Evolutionary conservation across 495 filamentous ascomycete genomes (phyloP).

Genomic region (Xylaria castorea): DNA sequence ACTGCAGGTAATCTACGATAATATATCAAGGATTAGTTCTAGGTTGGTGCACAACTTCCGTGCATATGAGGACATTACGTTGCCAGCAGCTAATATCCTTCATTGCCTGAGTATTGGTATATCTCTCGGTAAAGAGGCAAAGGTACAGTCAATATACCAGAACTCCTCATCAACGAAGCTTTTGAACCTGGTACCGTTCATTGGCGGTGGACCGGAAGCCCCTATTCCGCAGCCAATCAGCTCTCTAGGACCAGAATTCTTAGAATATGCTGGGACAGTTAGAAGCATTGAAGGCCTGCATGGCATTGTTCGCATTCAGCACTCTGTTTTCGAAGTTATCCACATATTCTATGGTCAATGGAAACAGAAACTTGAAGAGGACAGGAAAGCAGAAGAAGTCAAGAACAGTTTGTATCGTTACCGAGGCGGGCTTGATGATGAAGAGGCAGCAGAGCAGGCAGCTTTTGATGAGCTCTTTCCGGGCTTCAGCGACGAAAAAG

Average conservation of each 20-base stretch:
- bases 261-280: slow-evolving; percentile 48
- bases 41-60: slow-evolving; percentile 71
- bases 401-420: slow-evolving; percentile 82
- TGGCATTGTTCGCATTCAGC: slow-evolving; percentile 45
- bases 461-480: slow-evolving; percentile 85
- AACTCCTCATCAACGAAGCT: slow-evolving; percentile 46
- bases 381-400: slow-evolving; percentile 72
- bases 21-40: slow-evolving; percentile 70
- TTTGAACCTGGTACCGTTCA: slow-evolving; percentile 66
- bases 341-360: slow-evolving; percentile 77
- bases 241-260: slow-evolving; percentile 56
- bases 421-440: slow-evolving; percentile 73
- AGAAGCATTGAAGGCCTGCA: slow-evolving; percentile 48
- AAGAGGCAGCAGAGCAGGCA: slow-evolving; percentile 76
- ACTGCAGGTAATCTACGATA: slow-evolving; percentile 67
- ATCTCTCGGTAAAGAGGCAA: slow-evolving; percentile 59
- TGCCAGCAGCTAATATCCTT: slow-evolving; percentile 80
- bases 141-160: slow-evolving; percentile 35
- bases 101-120: slow-evolving; percentile 80
- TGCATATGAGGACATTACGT: slow-evolving; percentile 83
- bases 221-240: slow-evolving; percentile 34
- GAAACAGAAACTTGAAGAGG: slow-evolving; percentile 73
- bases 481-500: slow-evolving; percentile 63
- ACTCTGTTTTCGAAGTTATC: slow-evolving; percentile 60
- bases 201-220: slow-evolving; percentile 55